phyloP scores from a whole-genome alignment of 371 early-diverging fungal species.

The Capillidium rhysosporum region DNA sequence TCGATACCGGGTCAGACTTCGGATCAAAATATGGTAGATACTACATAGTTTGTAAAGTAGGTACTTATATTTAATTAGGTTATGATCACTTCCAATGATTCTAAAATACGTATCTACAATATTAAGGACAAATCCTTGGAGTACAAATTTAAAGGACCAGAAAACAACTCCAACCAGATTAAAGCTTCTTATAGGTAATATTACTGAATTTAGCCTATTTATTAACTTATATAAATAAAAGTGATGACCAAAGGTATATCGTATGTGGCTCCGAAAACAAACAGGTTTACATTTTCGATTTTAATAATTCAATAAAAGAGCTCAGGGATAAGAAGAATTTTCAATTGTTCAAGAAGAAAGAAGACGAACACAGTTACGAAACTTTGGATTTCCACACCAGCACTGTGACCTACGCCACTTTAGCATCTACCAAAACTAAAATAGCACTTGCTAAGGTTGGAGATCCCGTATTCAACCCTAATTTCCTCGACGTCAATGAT shows the following conservation, averaged over 20 bases:
- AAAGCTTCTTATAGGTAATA: conserved; percentile 43
- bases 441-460: conserved; percentile 24
- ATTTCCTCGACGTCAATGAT: conserved; percentile 9
- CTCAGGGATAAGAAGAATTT: conserved; percentile 13
- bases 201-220: not conserved
- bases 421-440: conserved; percentile 36
- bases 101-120: conserved; percentile 51
- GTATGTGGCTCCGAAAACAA: conserved; percentile 67
- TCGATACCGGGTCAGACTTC: conserved; percentile 23
- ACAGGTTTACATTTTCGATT: conserved; percentile 35
- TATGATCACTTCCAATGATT: conserved; percentile 64
- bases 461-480: conserved; percentile 17
- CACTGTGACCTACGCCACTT: conserved; percentile 29
- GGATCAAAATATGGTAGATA: conserved; percentile 15
- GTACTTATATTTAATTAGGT: conserved; percentile 8
- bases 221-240: conserved; percentile 7
- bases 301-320: not conserved
- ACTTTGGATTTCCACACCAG: conserved; percentile 22
- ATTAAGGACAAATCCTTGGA: conserved; percentile 46
- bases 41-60: too few relatives aligned
- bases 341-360: conserved; percentile 13
- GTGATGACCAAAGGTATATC: conserved; percentile 52
- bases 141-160: conserved; percentile 55
- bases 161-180: conserved; percentile 40
- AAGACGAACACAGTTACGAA: conserved; percentile 16